Percentiles rank a stretch among this genome's conserved stretches.
phyloP scores from a whole-genome alignment of 1,139 yeast species.

The Taiozyma sp. region DNA sequence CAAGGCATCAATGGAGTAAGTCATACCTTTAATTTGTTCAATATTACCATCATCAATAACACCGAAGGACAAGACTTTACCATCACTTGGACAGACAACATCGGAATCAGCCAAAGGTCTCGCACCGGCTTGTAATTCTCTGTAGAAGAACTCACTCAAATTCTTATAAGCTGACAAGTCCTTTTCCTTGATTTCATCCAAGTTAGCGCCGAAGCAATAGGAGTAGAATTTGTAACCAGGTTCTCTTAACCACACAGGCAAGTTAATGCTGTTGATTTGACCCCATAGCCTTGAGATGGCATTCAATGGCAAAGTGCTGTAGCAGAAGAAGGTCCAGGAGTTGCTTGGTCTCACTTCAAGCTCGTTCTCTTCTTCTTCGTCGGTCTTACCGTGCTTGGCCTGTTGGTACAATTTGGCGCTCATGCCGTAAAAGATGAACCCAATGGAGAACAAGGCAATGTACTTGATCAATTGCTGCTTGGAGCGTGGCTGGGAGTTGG shows the following conservation, averaged over 20 bases:
- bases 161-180: constrained; percentile 71
- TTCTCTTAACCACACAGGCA: constrained; percentile 85
- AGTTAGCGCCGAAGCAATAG: constrained; percentile 76
- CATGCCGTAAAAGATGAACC: constrained; percentile 60
- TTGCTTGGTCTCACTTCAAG: constrained; percentile 50
- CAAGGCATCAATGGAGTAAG: constrained; percentile 84
- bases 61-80: constrained; percentile 83
- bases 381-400: constrained; percentile 13
- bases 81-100: constrained; percentile 91
- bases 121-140: constrained; percentile 71
- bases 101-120: constrained; percentile 67
- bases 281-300: constrained; percentile 96
- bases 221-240: constrained; percentile 82
- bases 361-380: constrained; percentile 29
- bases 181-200: constrained; percentile 84
- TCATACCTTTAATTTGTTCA: constrained; percentile 96
- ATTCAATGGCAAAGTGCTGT: constrained; percentile 86
- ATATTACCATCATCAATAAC: constrained; percentile 73
- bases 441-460: constrained; percentile 64
- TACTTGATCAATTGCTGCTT: constrained; percentile 53
- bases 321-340: constrained; percentile 86
- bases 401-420: constrained; percentile 46
- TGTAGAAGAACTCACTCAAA: constrained; percentile 85
- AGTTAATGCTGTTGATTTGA: constrained; percentile 67
- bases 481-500: constrained; percentile 30